phyloP scores from a whole-genome alignment of 2,329 filamentous ascomycete species.

The Penicillium sp. region DNA sequence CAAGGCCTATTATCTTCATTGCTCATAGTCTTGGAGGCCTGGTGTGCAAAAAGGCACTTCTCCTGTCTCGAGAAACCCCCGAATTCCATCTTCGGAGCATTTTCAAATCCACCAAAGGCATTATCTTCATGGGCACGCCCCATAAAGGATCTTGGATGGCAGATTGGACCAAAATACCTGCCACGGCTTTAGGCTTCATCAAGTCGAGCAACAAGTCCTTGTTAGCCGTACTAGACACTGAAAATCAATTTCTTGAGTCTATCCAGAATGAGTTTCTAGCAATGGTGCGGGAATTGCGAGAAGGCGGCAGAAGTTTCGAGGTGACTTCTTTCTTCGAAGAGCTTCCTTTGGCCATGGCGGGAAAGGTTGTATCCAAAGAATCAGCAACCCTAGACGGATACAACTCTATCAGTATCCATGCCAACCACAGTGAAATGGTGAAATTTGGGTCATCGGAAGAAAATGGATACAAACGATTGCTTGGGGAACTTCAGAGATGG shows the following conservation, averaged over 20 bases:
- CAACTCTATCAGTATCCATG: not conserved
- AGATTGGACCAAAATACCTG: conserved; percentile 38
- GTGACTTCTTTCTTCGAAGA: conserved; percentile 4
- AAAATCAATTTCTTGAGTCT: conserved; percentile 7
- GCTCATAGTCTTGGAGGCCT: conserved; percentile 29
- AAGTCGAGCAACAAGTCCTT: conserved; percentile 14
- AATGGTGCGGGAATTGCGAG: not conserved
- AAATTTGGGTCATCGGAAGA: not conserved
- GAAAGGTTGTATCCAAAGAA: conserved; percentile 3
- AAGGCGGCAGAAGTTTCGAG: not conserved
- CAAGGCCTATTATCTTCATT: not conserved
- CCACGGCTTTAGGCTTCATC: conserved; percentile 18
- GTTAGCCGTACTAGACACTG: not conserved
- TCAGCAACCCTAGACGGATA: conserved; percentile 4
- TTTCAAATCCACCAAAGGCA: conserved; percentile 33
- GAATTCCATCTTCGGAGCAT: conserved; percentile 36
- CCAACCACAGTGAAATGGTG: conserved; percentile 6
- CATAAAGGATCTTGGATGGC: conserved; percentile 40
- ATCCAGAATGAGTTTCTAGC: not conserved
- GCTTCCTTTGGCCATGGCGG: not conserved
- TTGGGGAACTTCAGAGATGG: not conserved
- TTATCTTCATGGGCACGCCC: conserved; percentile 45
- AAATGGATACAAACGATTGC: conserved; percentile 6
- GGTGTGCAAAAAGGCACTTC: conserved; percentile 43
- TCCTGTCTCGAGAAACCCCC: conserved; percentile 35